phyloP scores from a whole-genome alignment of 148 eudicot species.

The Drosera capensis region DNA sequence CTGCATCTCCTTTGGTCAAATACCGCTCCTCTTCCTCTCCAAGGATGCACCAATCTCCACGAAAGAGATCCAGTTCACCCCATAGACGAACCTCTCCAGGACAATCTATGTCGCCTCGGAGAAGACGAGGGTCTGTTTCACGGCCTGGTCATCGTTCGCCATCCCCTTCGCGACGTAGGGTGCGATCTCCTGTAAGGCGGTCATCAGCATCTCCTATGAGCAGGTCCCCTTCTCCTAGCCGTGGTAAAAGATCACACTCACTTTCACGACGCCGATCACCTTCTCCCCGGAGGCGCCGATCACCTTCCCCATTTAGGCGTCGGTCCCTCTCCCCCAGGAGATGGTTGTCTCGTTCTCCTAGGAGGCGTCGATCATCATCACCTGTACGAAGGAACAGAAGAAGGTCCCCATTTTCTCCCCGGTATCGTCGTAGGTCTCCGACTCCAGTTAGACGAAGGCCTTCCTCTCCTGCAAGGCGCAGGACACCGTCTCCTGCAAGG shows the following conservation, averaged over 20 bases:
- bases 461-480: conserved; percentile 20
- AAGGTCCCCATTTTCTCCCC: conserved; percentile 37
- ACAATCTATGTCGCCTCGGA: conserved; percentile 29
- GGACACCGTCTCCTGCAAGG: conserved; percentile 34
- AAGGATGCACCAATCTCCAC: conserved; percentile 23
- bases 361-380: no score
- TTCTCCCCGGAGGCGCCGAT: conserved; percentile 20
- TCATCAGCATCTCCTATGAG: conserved; percentile 16
- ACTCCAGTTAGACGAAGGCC: conserved; percentile 38
- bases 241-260: conserved; percentile 14
- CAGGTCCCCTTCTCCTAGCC: conserved; percentile 14
- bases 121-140: conserved; percentile 6
- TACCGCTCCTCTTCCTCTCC: conserved; percentile 46
- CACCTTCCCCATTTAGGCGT: conserved; percentile 32
- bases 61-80: conserved; percentile 49
- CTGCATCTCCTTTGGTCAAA: conserved; percentile 42
- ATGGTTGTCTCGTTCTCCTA: conserved; percentile 27
- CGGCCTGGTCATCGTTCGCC: conserved; percentile 9
- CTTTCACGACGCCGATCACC: conserved; percentile 21
- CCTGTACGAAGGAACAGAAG: no score
- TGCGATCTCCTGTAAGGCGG: conserved; percentile 11
- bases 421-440: conserved; percentile 20
- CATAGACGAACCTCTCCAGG: conserved; percentile 23
- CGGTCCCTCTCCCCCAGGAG: conserved; percentile 31
- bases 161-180: conserved; percentile 13